Evolutionary conservation across 1,284 basidiomycete genomes (phyloP), one percentile per base, ranked within the genome.

Genomic region (Heterobasidion annosum): DNA sequence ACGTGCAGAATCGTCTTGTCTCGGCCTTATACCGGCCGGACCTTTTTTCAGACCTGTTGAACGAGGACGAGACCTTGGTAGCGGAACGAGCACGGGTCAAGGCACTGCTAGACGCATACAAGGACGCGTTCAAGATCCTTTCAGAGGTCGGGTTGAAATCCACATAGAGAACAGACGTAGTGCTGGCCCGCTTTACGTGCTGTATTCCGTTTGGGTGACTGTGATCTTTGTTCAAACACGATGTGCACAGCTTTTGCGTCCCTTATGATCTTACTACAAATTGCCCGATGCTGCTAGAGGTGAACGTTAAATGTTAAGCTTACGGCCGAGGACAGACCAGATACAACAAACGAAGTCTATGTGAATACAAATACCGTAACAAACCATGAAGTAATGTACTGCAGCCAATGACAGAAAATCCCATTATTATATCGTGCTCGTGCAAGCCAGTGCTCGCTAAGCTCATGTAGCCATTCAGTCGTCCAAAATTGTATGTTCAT

Each of bases 1-100:
- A 92, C 32, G 93, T 99, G 40, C 97, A 99, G 74, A 97, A 98
- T 69, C 81, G 96, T 19, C 78, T 99, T 34, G 97, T 99, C 33
- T 83, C 93, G 32, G 77, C 86, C 52, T 70, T 99, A 60, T 99
- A 99, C 78, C 98, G 94, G 72, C 93, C 93, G 0, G 90, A 94
- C 13, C 70, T 56, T 40, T 99, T 99, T 66, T 78, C 81, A 50
- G 91, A 95, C 52, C 73, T 99, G 71, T 71, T 99, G 65, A 90
- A 94, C 66, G 97, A 99, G 73, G 97, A 99, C 67, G 95, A 98
- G 73, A 85, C 88, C 54, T 74, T 99, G 56, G 94, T 96, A 34
- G 88, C 89, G 45, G 97, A 99, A 75, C 79, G 97, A 55, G 82
- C 91, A 60, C 78, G 97, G 64, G 91, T 99, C 47, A 98, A 98